Evolutionary conservation across 1,284 basidiomycete genomes (phyloP).

Genomic region (Leccinum cinnamomeum): DNA sequence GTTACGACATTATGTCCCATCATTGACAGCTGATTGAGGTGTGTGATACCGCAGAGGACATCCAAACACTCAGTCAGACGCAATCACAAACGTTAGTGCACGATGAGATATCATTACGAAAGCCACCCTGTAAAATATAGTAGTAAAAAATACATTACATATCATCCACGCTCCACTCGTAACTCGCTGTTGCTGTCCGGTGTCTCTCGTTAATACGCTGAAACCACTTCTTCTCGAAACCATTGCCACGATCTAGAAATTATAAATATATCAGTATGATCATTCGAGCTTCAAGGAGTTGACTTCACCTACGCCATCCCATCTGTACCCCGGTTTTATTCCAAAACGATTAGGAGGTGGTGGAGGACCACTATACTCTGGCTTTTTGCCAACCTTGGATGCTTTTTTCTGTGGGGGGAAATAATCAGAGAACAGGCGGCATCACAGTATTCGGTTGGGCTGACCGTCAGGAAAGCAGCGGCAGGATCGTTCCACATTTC

Average conservation of each 20-base stretch:
- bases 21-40: not conserved
- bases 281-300: slow-evolving; percentile 3
- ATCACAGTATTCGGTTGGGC: slow-evolving; percentile 29
- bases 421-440: slow-evolving; percentile 4
- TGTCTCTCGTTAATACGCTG: slow-evolving; percentile 76
- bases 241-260: slow-evolving; percentile 80
- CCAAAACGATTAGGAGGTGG: slow-evolving; percentile 94
- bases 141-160: slow-evolving; percentile 55
- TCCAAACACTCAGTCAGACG: slow-evolving; percentile 4
- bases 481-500: slow-evolving; percentile 96
- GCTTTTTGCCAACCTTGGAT: slow-evolving; percentile 72
- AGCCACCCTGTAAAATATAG: slow-evolving; percentile 1
- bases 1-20: slow-evolving; percentile 4
- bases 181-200: slow-evolving; percentile 68
- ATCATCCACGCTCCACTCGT: slow-evolving; percentile 86
- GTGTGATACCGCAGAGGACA: not conserved
- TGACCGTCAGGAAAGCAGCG: slow-evolving; percentile 85
- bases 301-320: slow-evolving; percentile 91
- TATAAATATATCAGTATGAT: slow-evolving; percentile 7
- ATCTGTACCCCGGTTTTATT: slow-evolving; percentile 93
- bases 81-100: not conserved
- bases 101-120: not conserved
- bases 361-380: slow-evolving; percentile 84
- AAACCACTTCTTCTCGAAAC: slow-evolving; percentile 93
- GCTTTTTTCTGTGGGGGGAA: slow-evolving; percentile 58